Base-by-base conservation (phyloP, 2,329 filamentous ascomycete species). In the Exophiala phaeomuriformis region DNA sequence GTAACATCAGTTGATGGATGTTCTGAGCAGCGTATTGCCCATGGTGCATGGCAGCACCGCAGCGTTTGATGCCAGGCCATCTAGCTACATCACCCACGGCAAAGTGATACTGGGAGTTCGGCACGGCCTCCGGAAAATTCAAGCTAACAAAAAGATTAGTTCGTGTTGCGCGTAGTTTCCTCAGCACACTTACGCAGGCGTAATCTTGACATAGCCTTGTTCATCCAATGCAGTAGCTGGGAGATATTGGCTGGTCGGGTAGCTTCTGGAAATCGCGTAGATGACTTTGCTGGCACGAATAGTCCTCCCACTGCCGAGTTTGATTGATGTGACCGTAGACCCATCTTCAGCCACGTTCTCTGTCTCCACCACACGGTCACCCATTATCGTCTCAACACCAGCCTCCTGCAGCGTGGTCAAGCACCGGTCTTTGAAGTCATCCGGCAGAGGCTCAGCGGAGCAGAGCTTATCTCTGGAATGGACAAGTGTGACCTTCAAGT, bases 51-150 rank as follows among this genome's bases (percentile, higher is more conserved):
- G 87, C 87, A 10, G 76, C 80, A 28, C 87, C 86, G 63, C 84
- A 88, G 42, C 87, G 83, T 73, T 89, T 90, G 71, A 91, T 89
- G 41, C 86, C 86, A 0, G 83, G 79, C 86, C 87, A 90, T 45
- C 74, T 72, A 32, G 78, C 79, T 10, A 86, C 72, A 65, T 91
- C 87, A 10, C 87, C 87, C 28, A 81, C 75, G 8, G 82, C 85
- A 63, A 84, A 86, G 67, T 90, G 86, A 30, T 70, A 68, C 0
- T 72, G 70, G 8, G 78, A 69, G 58, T 88, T 84, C 3, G 82
- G 75, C 0, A 80, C 72, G 0, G 70, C 70, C 1, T 70, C 62
- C 1, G 75, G 68, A 66, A 86, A 83, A 60, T 75, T 72, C 4
- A 86, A 70, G 47, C 78, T 82, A 29, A 12, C 10, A 29, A 28